Conservation (phyloP, 345 rosid species). For the Gossypium thurberi region DNA sequence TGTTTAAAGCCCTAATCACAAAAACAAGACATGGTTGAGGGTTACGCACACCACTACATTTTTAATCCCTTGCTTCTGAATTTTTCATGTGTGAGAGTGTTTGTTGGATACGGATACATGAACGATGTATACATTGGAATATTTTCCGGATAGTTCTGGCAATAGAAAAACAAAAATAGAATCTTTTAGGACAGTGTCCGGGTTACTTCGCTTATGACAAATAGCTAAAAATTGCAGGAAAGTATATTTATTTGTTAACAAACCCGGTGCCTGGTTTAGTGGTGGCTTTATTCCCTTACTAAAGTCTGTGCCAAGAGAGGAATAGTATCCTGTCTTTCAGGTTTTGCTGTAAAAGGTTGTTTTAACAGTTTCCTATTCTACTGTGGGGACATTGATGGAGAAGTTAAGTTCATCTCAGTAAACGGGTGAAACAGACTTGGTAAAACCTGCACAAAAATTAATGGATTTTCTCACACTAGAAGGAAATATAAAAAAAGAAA, state of each 20-base stretch:
- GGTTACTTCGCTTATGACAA: neutral
- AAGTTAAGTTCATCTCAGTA: neutral
- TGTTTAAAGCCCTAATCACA: conserved; percentile 5
- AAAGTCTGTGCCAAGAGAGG: neutral
- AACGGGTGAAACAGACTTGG: neutral
- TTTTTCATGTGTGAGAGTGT: neutral
- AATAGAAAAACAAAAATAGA: neutral
- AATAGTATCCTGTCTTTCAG: neutral
- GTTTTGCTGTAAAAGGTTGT: neutral
- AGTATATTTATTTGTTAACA: neutral
- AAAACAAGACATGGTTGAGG: neutral
- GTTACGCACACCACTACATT: neutral
- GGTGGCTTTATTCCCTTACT: neutral
- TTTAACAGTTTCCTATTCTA: neutral
- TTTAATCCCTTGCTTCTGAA: neutral
- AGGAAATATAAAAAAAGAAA: too few relatives aligned
- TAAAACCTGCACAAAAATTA: neutral
- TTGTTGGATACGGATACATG: too few relatives aligned
- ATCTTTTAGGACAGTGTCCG: neutral
- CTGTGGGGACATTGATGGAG: neutral
- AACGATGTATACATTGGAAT: too few relatives aligned
- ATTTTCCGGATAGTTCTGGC: too few relatives aligned
- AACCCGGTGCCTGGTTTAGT: neutral
- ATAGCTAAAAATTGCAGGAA: neutral
- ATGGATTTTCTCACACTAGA: neutral